These are phyloP conservation scores for California macrophylla DNA, from an alignment of 441 rosid species.

Conservation along the genomic window DNA sequence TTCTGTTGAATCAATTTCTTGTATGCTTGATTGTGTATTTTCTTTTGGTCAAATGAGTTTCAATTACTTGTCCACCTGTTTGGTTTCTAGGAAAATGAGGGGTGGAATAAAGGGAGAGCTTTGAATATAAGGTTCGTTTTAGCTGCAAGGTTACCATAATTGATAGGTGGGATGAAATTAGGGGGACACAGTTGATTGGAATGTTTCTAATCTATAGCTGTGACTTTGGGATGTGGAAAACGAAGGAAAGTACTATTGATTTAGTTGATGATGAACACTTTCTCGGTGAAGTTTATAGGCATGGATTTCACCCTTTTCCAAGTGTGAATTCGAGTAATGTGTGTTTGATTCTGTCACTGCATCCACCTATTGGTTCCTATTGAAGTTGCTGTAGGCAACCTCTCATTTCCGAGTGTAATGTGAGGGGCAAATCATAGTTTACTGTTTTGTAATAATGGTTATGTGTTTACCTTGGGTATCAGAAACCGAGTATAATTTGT, in stretches of 20 bases:
- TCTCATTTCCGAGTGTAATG: background rate
- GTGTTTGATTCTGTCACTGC: background rate
- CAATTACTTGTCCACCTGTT: constrained; percentile 3
- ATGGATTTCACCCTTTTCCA: background rate
- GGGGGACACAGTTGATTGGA: background rate
- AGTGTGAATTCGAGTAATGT: background rate
- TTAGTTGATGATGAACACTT: background rate
- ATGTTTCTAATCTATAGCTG: background rate
- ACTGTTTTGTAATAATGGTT: background rate
- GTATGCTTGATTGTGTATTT: background rate
- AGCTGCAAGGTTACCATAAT: background rate
- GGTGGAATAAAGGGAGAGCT: background rate
- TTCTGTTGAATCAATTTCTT: background rate
- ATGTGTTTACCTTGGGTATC: too few relatives aligned
- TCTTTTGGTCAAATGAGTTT: background rate
- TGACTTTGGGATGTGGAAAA: background rate
- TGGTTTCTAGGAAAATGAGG: background rate
- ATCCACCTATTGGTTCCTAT: background rate
- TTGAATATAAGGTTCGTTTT: background rate
- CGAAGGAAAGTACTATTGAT: background rate
- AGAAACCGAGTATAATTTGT: background rate
- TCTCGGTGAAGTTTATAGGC: background rate
- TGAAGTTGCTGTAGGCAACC: background rate
- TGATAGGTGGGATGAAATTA: background rate
- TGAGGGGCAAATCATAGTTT: background rate